A percentile compares a stretch with the other conserved stretches of the same genome.
These are phyloP conservation scores for Solanum infundibuliforme DNA, from an alignment of 257 asterid species.

Conservation along the genomic window DNA sequence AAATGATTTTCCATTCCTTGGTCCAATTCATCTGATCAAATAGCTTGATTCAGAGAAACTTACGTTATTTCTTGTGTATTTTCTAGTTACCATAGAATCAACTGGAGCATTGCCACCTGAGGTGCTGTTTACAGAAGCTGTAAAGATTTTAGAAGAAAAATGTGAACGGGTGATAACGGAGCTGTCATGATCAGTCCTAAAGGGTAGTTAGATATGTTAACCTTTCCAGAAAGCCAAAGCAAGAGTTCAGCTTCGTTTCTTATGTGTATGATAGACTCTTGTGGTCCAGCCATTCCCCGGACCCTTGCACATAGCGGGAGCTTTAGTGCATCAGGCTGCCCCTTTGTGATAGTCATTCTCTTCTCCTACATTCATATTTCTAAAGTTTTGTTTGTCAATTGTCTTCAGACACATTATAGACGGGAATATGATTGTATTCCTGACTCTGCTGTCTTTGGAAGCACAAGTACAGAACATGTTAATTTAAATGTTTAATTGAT, in stretches of 20 bases:
- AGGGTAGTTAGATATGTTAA: neutral
- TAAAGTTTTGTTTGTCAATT: neutral
- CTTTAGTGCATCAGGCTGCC: neutral
- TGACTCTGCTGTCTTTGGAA: neutral
- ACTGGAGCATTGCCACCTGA: constrained; percentile 90
- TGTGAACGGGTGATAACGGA: constrained; percentile 68
- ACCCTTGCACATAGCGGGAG: neutral
- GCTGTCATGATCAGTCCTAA: constrained; percentile 34
- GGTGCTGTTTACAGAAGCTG: constrained; percentile 78
- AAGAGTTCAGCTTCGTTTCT: neutral
- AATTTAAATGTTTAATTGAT: neutral
- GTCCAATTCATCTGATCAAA: neutral
- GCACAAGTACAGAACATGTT: neutral
- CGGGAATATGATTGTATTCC: neutral
- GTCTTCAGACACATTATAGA: neutral
- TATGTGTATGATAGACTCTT: neutral
- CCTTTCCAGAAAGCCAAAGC: neutral
- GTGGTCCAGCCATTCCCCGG: neutral
- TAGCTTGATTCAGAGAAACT: neutral
- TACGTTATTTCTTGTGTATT: neutral
- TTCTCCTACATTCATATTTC: neutral
- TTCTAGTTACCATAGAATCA: constrained; percentile 77
- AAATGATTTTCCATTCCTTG: neutral
- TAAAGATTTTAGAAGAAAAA: constrained; percentile 80
- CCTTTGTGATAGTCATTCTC: neutral